phyloP scores from a whole-genome alignment of 495 filamentous ascomycete species.

The Xylaria acuta region DNA sequence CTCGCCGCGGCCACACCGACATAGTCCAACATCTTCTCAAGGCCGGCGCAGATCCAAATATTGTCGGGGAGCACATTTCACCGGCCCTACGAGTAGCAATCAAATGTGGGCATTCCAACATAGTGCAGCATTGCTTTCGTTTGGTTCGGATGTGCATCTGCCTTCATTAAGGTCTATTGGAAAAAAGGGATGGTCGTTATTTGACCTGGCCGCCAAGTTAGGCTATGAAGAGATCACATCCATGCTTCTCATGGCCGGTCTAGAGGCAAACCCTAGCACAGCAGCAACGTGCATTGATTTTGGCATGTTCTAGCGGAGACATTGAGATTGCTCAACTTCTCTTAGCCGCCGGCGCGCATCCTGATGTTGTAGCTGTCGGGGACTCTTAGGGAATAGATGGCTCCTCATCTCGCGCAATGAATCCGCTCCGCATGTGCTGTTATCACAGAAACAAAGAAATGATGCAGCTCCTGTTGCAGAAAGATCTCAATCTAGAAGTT shows the following conservation, averaged over 20 bases:
- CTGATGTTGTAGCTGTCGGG: neutral
- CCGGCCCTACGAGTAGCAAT: neutral
- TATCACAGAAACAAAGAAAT: neutral
- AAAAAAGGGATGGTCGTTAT: neutral
- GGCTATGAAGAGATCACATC: neutral
- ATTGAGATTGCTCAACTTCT: neutral
- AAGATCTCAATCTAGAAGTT: neutral
- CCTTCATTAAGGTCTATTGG: neutral
- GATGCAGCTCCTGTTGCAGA: neutral
- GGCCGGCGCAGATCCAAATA: neutral
- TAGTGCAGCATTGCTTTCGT: neutral
- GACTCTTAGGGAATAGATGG: neutral
- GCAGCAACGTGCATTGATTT: neutral
- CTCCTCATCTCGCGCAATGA: neutral
- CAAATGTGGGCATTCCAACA: neutral
- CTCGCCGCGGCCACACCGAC: neutral
- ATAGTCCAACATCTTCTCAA: neutral
- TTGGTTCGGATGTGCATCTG: neutral
- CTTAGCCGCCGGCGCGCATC: neutral
- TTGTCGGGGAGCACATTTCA: neutral
- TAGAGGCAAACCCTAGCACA: neutral
- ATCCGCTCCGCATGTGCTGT: neutral
- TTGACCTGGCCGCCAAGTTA: neutral
- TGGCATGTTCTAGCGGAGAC: neutral
- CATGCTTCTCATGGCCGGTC: neutral